phyloP scores from a whole-genome alignment of 2,329 filamentous ascomycete genomes.

The Pleoardoris graminearum region DNA sequence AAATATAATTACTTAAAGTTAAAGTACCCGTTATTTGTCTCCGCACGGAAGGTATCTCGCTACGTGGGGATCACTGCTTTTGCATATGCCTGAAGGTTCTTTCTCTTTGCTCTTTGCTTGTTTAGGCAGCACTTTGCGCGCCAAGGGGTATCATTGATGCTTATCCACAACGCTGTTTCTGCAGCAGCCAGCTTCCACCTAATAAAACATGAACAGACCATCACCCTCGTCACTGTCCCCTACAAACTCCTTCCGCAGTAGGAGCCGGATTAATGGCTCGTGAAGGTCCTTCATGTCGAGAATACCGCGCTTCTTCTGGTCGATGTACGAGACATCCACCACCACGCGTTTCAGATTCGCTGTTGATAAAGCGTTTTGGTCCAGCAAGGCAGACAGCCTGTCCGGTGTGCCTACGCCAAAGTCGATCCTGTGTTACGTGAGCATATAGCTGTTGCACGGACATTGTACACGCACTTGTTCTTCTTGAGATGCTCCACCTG shows the following conservation, averaged over 20 bases:
- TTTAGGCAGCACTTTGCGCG: not conserved
- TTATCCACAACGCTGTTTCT: not conserved
- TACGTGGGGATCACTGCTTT: too few species aligned
- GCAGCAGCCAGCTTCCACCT: not conserved
- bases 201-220: conserved; percentile 41
- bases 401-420: conserved; percentile 90
- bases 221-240: conserved; percentile 32
- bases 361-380: conserved; percentile 75
- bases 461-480: conserved; percentile 50
- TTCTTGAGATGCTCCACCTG: conserved; percentile 75
- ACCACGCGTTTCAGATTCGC: conserved; percentile 76
- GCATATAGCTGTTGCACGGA: not conserved
- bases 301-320: conserved; percentile 90
- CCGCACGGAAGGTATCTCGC: too few species aligned
- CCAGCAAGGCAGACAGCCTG: conserved; percentile 77
- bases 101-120: not conserved
- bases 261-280: conserved; percentile 74
- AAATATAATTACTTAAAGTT: too few species aligned
- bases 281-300: conserved; percentile 95
- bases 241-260: conserved; percentile 71
- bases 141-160: not conserved
- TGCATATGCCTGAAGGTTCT: not conserved
- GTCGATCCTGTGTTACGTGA: conserved; percentile 63
- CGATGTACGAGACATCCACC: conserved; percentile 88
- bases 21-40: too few species aligned